Conservation (phyloP, 2,329 filamentous ascomycete species). For the Escovopsis sp. region DNA sequence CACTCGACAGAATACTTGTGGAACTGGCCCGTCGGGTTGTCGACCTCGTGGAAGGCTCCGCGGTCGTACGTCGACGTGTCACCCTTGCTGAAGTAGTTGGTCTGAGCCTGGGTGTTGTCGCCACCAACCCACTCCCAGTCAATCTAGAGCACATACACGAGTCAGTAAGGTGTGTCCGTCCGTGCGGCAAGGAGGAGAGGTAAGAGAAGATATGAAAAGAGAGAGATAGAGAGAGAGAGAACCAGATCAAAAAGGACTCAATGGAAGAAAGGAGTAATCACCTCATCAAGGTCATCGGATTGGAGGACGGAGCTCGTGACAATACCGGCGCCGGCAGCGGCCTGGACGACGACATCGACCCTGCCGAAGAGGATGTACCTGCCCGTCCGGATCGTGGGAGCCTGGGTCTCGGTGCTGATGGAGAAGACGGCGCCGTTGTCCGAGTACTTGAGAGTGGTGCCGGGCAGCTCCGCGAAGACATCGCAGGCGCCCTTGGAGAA, state of each 20-base stretch:
- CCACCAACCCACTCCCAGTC: slow-evolving; percentile 92
- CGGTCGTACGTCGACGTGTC: slow-evolving; percentile 57
- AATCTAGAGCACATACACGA: slow-evolving; percentile 38
- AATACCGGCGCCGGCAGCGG: slow-evolving; percentile 67
- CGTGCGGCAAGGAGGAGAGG: too few species aligned
- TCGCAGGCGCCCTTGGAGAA: slow-evolving; percentile 60
- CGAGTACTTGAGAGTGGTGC: slow-evolving; percentile 34
- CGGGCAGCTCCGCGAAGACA: slow-evolving; percentile 30
- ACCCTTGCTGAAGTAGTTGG: slow-evolving; percentile 73
- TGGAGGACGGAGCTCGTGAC: slow-evolving; percentile 83
- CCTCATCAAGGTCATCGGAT: slow-evolving; percentile 66
- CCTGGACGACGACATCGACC: slow-evolving; percentile 65
- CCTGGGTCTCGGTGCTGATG: slow-evolving; percentile 52
- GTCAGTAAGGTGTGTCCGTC: not conserved
- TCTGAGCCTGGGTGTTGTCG: slow-evolving; percentile 53
- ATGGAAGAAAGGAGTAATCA: slow-evolving; percentile 1
- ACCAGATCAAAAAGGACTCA: not conserved
- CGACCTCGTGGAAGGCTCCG: slow-evolving; percentile 45
- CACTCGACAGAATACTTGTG: slow-evolving; percentile 59
- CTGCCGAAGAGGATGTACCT: slow-evolving; percentile 97
- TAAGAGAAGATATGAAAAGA: too few species aligned
- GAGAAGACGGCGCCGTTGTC: slow-evolving; percentile 40
- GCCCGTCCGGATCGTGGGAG: slow-evolving; percentile 57
- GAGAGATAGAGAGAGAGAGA: too few species aligned
- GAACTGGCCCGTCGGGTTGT: slow-evolving; percentile 30